phyloP scores from a whole-genome alignment of 352 stramenopile genomes.

The Phytophthora agathidicida region DNA sequence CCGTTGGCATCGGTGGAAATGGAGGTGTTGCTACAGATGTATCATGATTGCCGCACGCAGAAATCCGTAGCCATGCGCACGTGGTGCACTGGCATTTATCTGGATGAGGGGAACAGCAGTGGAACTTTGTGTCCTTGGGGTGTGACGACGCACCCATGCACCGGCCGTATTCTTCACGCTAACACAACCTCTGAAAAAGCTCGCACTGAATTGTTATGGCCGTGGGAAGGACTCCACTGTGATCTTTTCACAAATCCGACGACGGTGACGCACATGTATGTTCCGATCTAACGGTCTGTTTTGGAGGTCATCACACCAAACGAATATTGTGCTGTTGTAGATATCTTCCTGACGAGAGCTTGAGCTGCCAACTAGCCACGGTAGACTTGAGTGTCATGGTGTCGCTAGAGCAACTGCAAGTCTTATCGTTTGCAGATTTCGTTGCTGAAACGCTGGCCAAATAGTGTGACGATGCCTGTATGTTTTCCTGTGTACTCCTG shows the following conservation, averaged over 20 bases:
- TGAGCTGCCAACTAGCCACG: slow-evolving; percentile 56
- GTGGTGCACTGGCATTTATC: slow-evolving; percentile 58
- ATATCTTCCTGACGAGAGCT: slow-evolving; percentile 53
- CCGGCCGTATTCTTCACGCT: slow-evolving; percentile 51
- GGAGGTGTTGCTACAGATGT: slow-evolving; percentile 48
- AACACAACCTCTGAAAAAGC: slow-evolving; percentile 20
- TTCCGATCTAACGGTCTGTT: no score
- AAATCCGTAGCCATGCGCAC: slow-evolving; percentile 55
- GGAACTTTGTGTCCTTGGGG: slow-evolving; percentile 46
- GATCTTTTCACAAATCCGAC: slow-evolving; percentile 70
- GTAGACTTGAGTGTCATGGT: slow-evolving; percentile 71
- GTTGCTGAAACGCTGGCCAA: no score
- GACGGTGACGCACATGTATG: slow-evolving; percentile 74
- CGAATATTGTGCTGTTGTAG: slow-evolving; percentile 28
- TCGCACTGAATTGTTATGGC: slow-evolving; percentile 54
- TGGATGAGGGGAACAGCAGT: slow-evolving; percentile 5
- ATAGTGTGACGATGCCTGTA: no score
- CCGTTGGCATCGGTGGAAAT: slow-evolving; percentile 52
- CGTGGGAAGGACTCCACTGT: slow-evolving; percentile 76
- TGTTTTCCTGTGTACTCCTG: no score
- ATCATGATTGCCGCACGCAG: slow-evolving; percentile 49
- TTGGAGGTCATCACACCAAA: no score
- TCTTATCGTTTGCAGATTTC: background rate
- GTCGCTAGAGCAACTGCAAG: slow-evolving; percentile 76
- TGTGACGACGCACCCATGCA: slow-evolving; percentile 67